Conservation (phyloP, 352 stramenopile genomes). For the Phytophthora pisi region DNA sequence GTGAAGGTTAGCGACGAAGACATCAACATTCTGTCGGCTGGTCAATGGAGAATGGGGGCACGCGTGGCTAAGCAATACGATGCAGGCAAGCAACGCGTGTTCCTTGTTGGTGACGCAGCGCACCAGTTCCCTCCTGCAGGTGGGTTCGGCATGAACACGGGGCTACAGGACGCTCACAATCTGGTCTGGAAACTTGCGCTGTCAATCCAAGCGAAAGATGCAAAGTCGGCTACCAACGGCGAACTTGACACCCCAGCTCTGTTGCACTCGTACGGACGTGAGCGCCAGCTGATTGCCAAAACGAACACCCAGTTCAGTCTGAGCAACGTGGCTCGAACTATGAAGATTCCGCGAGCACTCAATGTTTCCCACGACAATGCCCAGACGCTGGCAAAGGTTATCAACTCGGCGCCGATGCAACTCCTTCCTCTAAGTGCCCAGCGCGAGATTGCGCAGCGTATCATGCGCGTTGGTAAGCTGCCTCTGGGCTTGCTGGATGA, state of each 20-base stretch:
- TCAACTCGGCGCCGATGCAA: conserved; percentile 74
- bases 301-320: conserved; percentile 84
- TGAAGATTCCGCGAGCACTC: conserved; percentile 81
- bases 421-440: conserved; percentile 57
- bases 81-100: conserved; percentile 57
- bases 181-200: conserved; percentile 92
- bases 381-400: conserved; percentile 54
- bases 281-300: conserved; percentile 77
- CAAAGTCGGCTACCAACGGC: not conserved
- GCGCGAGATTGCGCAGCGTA: conserved; percentile 63
- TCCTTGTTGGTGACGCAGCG: conserved; percentile 91
- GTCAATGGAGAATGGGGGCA: conserved; percentile 94
- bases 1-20: conserved; percentile 42
- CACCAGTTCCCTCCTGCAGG: conserved; percentile 93
- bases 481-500: conserved; percentile 64
- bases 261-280: conserved; percentile 81
- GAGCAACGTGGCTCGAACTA: conserved; percentile 85
- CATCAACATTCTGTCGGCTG: conserved; percentile 82
- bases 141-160: conserved; percentile 94
- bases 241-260: conserved; percentile 35
- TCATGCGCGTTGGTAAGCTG: conserved; percentile 75
- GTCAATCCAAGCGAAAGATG: conserved; percentile 43
- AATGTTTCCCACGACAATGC: conserved; percentile 86
- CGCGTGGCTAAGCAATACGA: conserved; percentile 91
- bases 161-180: conserved; percentile 93